These are phyloP conservation scores for Populus tomentosa DNA, from an alignment of 441 rosid genomes.

Conservation along the genomic window DNA sequence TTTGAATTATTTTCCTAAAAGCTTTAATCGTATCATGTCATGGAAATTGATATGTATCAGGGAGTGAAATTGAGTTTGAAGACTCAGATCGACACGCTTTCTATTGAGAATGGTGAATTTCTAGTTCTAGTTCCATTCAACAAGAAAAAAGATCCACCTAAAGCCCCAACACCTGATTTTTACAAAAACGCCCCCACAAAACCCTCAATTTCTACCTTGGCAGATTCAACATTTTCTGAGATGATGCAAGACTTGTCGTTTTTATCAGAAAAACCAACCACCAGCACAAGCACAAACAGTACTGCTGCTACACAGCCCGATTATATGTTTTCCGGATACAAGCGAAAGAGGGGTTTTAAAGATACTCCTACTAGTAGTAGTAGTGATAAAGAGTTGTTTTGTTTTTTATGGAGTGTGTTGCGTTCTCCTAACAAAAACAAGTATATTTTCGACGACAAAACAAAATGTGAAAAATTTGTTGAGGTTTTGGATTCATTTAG, in stretches of 20 bases:
- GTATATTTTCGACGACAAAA: slow-evolving; percentile 39
- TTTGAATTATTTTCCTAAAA: neutral
- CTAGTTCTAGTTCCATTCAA: slow-evolving; percentile 61
- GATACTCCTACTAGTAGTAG: slow-evolving; percentile 17
- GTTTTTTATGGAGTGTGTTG: slow-evolving; percentile 46
- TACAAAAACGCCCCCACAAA: slow-evolving; percentile 20
- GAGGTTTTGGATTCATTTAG: slow-evolving; percentile 56
- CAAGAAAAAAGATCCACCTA: slow-evolving; percentile 50
- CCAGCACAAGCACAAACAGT: slow-evolving; percentile 2
- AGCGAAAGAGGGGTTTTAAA: slow-evolving; percentile 24
- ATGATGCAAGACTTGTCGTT: slow-evolving; percentile 51
- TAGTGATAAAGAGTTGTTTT: slow-evolving; percentile 29
- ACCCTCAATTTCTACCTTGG: slow-evolving; percentile 33
- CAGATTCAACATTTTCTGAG: slow-evolving; percentile 55
- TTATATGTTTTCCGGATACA: slow-evolving; percentile 16
- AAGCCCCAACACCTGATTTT: slow-evolving; percentile 31
- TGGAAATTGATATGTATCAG: slow-evolving; percentile 23
- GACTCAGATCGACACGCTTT: slow-evolving; percentile 32
- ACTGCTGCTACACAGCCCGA: neutral
- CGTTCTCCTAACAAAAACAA: slow-evolving; percentile 31
- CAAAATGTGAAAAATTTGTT: slow-evolving; percentile 49
- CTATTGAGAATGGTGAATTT: slow-evolving; percentile 46
- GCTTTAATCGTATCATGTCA: neutral
- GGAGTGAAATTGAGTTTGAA: slow-evolving; percentile 56
- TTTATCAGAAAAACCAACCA: slow-evolving; percentile 25